These are phyloP conservation scores for Nicotiana attenuata DNA, from an alignment of 257 asterid species.

Conservation along the genomic window DNA sequence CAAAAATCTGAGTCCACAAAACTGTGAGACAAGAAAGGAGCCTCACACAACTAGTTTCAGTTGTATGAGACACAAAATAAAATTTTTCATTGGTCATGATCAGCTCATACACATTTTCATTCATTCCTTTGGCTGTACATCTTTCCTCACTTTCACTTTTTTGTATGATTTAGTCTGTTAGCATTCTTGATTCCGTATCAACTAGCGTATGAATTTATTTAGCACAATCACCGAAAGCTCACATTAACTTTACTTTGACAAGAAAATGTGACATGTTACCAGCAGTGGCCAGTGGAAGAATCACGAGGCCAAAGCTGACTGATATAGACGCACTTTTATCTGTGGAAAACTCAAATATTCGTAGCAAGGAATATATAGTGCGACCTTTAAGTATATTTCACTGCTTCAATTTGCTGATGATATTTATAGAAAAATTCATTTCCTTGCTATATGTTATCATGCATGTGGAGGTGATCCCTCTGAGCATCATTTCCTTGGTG, in stretches of 20 bases:
- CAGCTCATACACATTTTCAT: not conserved
- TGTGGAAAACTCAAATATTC: not conserved
- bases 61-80: no score
- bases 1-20: no score
- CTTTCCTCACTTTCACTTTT: not conserved
- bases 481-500: not conserved
- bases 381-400: not conserved
- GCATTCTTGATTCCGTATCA: not conserved
- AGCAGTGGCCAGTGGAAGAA: not conserved
- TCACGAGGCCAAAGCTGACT: not conserved
- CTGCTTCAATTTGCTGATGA: not conserved
- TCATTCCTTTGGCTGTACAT: not conserved
- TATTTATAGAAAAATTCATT: not conserved
- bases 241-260: not conserved
- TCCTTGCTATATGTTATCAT: not conserved
- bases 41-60: no score
- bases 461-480: not conserved
- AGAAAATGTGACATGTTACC: not conserved
- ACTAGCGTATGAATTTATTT: not conserved
- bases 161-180: not conserved
- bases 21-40: no score
- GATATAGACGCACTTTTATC: not conserved
- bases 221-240: not conserved
- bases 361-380: not conserved
- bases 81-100: not conserved